Conservation (phyloP, 2,329 filamentous ascomycete species). For the Paecilomyces niveus region DNA sequence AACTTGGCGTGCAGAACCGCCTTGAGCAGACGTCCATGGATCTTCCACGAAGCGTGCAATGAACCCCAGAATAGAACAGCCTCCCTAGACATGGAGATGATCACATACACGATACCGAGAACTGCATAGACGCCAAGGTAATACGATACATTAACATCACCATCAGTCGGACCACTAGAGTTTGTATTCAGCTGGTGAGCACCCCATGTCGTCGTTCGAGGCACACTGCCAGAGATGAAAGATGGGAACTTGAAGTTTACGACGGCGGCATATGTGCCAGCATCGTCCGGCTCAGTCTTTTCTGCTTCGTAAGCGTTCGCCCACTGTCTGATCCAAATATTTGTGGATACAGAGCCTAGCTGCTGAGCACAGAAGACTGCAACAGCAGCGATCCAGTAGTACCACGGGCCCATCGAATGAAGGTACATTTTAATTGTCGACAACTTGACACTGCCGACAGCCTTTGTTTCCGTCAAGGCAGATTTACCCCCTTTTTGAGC, state of each 20-base stretch:
- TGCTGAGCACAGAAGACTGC: constrained; percentile 76
- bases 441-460: constrained; percentile 80
- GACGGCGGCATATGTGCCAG: constrained; percentile 35
- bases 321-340: constrained; percentile 93
- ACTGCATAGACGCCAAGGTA: constrained; percentile 77
- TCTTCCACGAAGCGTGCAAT: constrained; percentile 73
- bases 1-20: constrained; percentile 84
- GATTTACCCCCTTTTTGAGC: constrained; percentile 41
- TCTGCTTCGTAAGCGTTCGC: constrained; percentile 72
- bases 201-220: constrained; percentile 23
- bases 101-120: constrained; percentile 69
- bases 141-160: constrained; percentile 69
- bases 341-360: constrained; percentile 76
- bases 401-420: constrained; percentile 87
- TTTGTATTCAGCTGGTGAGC: constrained; percentile 21
- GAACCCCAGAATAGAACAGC: constrained; percentile 89
- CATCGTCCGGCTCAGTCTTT: constrained; percentile 23
- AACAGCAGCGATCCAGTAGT: constrained; percentile 78
- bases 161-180: constrained; percentile 11
- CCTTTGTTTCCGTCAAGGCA: constrained; percentile 64
- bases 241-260: constrained; percentile 29
- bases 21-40: constrained; percentile 72
- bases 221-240: constrained; percentile 29
- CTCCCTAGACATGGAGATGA: constrained; percentile 77
- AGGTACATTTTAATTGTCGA: constrained; percentile 81